These are phyloP conservation scores for Pichia sp. DNA, from an alignment of 1,139 yeast genomes.

Conservation along the genomic window DNA sequence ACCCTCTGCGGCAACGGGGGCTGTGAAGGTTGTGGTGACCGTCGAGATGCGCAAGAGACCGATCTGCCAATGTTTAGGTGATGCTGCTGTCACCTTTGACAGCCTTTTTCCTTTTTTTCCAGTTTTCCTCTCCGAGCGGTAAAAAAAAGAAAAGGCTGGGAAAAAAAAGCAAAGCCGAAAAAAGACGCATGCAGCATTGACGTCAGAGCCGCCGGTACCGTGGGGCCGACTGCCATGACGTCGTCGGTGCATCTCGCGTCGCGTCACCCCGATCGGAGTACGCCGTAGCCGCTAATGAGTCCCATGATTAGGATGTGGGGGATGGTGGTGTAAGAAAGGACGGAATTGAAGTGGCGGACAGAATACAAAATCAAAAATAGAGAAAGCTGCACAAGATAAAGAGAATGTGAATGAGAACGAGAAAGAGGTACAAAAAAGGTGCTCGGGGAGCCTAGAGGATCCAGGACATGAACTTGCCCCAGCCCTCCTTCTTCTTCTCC, in stretches of 20 bases:
- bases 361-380: neutral
- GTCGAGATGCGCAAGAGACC: neutral
- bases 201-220: too few relatives aligned
- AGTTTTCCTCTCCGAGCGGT: neutral
- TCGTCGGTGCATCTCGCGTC: too few relatives aligned
- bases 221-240: too few relatives aligned
- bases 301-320: neutral
- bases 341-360: too few relatives aligned
- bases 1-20: too few relatives aligned
- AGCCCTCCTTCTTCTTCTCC: neutral
- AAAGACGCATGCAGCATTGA: neutral
- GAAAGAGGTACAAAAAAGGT: neutral
- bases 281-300: neutral
- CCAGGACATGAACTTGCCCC: conserved; percentile 4
- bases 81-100: neutral
- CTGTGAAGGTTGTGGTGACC: too few relatives aligned
- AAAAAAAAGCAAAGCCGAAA: neutral
- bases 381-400: neutral
- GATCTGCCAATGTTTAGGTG: neutral
- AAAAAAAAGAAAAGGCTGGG: neutral
- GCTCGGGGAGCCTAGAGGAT: neutral
- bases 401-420: neutral
- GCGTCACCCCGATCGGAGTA: neutral
- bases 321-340: neutral
- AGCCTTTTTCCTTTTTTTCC: neutral